Conservation (phyloP, 495 filamentous ascomycete species). For the Talaromyces stipitatus region DNA sequence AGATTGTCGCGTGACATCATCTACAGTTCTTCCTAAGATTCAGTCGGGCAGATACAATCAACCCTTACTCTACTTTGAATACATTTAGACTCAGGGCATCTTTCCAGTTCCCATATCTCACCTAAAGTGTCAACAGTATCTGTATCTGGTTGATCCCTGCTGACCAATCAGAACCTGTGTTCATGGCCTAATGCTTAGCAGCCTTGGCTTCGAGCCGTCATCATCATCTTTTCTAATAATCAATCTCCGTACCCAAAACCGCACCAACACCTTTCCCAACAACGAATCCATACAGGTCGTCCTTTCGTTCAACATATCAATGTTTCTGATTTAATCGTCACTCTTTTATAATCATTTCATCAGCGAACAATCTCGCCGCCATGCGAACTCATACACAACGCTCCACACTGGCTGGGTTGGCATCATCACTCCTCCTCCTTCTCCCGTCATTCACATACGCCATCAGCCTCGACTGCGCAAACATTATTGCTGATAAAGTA, state of each 20-base stretch:
- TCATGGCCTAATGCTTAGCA: not conserved
- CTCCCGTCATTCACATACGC: constrained; percentile 36
- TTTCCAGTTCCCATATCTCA: too few relatives aligned
- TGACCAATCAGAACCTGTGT: not conserved
- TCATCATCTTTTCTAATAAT: not conserved
- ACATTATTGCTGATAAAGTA: constrained; percentile 48
- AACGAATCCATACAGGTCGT: not conserved
- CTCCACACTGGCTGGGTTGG: constrained; percentile 2
- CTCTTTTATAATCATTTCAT: not conserved
- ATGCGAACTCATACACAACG: constrained; percentile 32
- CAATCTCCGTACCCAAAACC: not conserved
- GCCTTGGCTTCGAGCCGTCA: not conserved
- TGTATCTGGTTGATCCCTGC: not conserved
- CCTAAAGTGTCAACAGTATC: not conserved
- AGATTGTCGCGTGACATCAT: not conserved
- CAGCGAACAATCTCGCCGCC: constrained; percentile 6
- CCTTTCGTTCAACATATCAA: not conserved
- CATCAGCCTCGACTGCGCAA: constrained; percentile 52
- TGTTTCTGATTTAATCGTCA: not conserved
- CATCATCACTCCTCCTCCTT: constrained; percentile 32
- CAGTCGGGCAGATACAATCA: not conserved
- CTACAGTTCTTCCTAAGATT: not conserved
- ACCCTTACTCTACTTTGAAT: not conserved
- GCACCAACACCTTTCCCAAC: not conserved
- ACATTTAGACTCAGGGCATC: not conserved